Conservation (phyloP, 1,284 basidiomycete species). For the Apiotrichum montevideense region DNA sequence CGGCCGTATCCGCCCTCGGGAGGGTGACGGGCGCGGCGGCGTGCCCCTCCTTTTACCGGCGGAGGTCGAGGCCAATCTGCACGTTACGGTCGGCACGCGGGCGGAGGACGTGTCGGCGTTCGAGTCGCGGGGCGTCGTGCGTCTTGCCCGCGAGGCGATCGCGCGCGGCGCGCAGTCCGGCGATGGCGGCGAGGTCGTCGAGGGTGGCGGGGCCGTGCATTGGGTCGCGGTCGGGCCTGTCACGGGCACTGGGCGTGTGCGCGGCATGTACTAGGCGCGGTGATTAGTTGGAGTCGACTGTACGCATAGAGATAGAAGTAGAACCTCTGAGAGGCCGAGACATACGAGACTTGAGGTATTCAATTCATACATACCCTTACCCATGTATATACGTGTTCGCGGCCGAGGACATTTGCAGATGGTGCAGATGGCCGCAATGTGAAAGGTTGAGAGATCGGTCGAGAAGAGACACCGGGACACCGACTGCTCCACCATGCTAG, state of each 20-base stretch:
- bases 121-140: constrained; percentile 50
- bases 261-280: constrained; percentile 27
- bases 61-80: constrained; percentile 55
- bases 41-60: constrained; percentile 47
- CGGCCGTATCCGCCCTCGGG: constrained; percentile 53
- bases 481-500: no score
- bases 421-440: no score
- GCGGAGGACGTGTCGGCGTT: constrained; percentile 56
- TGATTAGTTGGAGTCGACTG: no score
- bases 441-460: no score
- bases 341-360: no score
- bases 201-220: constrained; percentile 30
- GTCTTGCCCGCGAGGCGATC: constrained; percentile 26
- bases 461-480: no score
- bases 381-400: no score
- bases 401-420: no score
- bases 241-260: constrained; percentile 24
- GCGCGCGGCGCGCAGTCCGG: constrained; percentile 18
- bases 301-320: no score
- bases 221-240: constrained; percentile 25
- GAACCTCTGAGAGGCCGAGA: no score
- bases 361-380: no score
- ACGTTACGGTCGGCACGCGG: constrained; percentile 82
- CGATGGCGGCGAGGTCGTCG: constrained; percentile 24
- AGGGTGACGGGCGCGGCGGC: constrained; percentile 1